Percentiles rank a stretch among this genome's conserved stretches.
phyloP scores from a whole-genome alignment of 2,329 filamentous ascomycete genomes.

The Fusarium goolgardi region DNA sequence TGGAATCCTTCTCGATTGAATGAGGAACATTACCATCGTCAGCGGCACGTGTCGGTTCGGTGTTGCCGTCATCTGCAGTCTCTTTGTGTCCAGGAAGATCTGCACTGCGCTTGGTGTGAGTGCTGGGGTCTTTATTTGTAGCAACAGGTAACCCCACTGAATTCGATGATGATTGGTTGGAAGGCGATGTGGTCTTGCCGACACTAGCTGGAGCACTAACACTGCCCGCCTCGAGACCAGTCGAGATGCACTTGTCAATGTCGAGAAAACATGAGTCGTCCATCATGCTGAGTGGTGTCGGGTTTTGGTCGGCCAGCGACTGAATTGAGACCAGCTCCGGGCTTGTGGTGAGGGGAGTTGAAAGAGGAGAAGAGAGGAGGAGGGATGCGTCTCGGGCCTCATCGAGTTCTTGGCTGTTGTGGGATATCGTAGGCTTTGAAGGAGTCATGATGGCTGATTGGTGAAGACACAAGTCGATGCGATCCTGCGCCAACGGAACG shows the following conservation, averaged over 20 bases:
- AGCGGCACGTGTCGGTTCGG: slow-evolving; percentile 38
- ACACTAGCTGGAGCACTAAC: slow-evolving; percentile 33
- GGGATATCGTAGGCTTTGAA: slow-evolving; percentile 18
- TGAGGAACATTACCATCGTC: slow-evolving; percentile 16
- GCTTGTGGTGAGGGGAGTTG: slow-evolving; percentile 45
- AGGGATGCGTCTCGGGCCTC: slow-evolving; percentile 32
- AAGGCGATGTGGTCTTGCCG: slow-evolving; percentile 30
- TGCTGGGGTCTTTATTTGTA: slow-evolving; percentile 23
- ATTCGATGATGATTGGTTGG: slow-evolving; percentile 33
- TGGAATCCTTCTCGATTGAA: slow-evolving; percentile 16
- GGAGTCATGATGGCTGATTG: slow-evolving; percentile 36
- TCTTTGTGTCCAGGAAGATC: slow-evolving; percentile 31
- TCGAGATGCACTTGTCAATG: slow-evolving; percentile 21
- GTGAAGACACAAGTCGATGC: slow-evolving; percentile 22
- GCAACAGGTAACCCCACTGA: slow-evolving; percentile 29
- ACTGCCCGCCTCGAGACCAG: slow-evolving; percentile 20
- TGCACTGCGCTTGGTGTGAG: slow-evolving; percentile 27
- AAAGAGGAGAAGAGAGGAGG: slow-evolving; percentile 44
- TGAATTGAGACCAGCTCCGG: slow-evolving; percentile 46
- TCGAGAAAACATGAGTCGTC: slow-evolving; percentile 45
- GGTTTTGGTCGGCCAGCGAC: slow-evolving; percentile 48
- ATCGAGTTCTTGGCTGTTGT: slow-evolving; percentile 34
- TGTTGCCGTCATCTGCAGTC: slow-evolving; percentile 27
- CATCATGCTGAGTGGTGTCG: slow-evolving; percentile 48
- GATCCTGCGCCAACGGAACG: slow-evolving; percentile 29